phyloP scores from a whole-genome alignment of 768 basidiomycete genomes.

The Pulveroboletus sp. region DNA sequence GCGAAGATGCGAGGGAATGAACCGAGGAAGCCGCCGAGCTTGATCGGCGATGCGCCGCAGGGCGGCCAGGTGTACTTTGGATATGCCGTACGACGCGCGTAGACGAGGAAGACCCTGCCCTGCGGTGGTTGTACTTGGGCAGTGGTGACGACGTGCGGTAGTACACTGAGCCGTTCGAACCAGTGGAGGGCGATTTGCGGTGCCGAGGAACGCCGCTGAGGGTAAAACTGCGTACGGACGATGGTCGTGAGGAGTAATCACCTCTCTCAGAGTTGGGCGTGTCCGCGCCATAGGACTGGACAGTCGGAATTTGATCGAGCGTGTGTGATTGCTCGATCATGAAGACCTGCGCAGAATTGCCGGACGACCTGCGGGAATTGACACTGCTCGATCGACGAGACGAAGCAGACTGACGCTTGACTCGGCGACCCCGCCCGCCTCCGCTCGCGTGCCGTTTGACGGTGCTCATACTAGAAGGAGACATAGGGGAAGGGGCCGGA shows the following conservation, averaged over 20 bases:
- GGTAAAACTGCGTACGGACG: conserved; percentile 78
- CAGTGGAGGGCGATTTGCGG: conserved; percentile 71
- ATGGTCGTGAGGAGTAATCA: conserved; percentile 74
- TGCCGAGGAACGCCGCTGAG: conserved; percentile 51
- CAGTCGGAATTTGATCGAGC: conserved; percentile 49
- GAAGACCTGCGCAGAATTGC: conserved; percentile 43
- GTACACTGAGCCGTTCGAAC: conserved; percentile 68
- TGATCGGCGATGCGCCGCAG: conserved; percentile 57
- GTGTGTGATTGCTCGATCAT: conserved; percentile 55
- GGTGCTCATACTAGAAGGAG: conserved; percentile 33
- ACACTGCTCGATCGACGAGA: conserved; percentile 89
- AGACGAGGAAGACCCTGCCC: conserved; percentile 78
- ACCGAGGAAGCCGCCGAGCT: conserved; percentile 76
- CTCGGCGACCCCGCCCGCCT: conserved; percentile 45
- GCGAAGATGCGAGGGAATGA: conserved; percentile 71
- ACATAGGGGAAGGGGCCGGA: conserved; percentile 25
- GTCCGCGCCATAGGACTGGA: conserved; percentile 71
- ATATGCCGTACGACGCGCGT: conserved; percentile 73
- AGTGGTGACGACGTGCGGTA: conserved; percentile 72
- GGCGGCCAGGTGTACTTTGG: conserved; percentile 39
- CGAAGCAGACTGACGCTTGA: conserved; percentile 67
- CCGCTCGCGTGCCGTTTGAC: conserved; percentile 52
- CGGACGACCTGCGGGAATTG: conserved; percentile 74
- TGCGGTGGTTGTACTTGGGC: conserved; percentile 68
- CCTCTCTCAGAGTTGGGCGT: conserved; percentile 88